Conservation (phyloP, 2,329 filamentous ascomycete genomes). For the Pestalotiopsis sp. region DNA sequence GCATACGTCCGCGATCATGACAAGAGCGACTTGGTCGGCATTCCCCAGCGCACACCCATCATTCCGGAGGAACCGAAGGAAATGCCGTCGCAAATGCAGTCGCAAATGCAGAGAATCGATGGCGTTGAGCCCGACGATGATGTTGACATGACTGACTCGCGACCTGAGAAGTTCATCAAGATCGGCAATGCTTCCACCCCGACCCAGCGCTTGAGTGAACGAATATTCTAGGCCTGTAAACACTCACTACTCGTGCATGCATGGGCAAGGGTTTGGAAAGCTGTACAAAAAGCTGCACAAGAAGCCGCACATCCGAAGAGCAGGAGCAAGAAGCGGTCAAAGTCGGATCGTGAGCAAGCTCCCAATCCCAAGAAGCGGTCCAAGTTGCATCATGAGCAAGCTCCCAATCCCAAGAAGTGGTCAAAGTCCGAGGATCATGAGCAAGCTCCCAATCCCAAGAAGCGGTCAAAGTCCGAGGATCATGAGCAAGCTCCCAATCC, state of each 20-base stretch:
- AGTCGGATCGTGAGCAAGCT: not conserved
- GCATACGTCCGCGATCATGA: conserved; percentile 75
- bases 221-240: too few species aligned
- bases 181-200: too few species aligned
- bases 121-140: conserved; percentile 18
- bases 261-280: too few species aligned
- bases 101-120: conserved; percentile 27
- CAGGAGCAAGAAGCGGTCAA: too few species aligned
- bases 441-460: too few species aligned
- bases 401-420: not conserved
- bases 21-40: conserved; percentile 53
- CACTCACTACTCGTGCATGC: too few species aligned
- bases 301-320: too few species aligned
- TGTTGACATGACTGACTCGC: not conserved
- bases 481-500: not conserved
- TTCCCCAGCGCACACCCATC: conserved; percentile 37
- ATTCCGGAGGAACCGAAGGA: not conserved
- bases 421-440: not conserved
- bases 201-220: too few species aligned
- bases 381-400: not conserved
- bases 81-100: conserved; percentile 14
- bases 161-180: not conserved
- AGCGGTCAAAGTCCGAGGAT: too few species aligned
- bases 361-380: not conserved
- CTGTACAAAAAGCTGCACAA: too few species aligned